Evolutionary conservation across 352 stramenopile genomes (phyloP), one percentile per base, ranked within the genome.

Genomic region (Lagenidium sp.): DNA sequence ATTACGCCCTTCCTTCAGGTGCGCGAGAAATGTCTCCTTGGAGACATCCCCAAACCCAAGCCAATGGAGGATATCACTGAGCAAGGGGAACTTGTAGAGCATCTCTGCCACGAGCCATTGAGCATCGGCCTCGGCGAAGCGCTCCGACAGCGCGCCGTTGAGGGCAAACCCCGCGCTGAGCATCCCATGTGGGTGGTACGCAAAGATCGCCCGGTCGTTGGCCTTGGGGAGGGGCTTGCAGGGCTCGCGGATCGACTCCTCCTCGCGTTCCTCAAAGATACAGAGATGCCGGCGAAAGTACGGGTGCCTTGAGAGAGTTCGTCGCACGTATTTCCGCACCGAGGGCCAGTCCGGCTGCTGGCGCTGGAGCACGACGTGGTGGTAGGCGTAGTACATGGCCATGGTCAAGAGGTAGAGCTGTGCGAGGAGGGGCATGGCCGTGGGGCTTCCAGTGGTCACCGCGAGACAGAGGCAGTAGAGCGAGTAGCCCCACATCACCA

Each of bases 61-160:
- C 76, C 79, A 92, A n/a, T 64, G 41, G 12, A 88, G 54, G 20
- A 89, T 52, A 31, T 89, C 72, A 10, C 76, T 62, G 49, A 88
- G 62, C 11, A 75, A 25, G 0, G 79, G 79, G 53, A 89, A 76
- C 47, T 60, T 75, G 43, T 89, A 89, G 13, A 92, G 47, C 36
- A 66, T 78, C 37, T 81, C 63, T 0, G 76, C 59, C 23, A 80
- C 66, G 30, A 92, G 68, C 79, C 76, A 92, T 8, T 57, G 60
- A 26, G 65, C 63, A 18, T 68, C 54, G 15, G 62, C 63, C 10
- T 71, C 42, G 3, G 65, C 25, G 39, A 85, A 89, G 0, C 57
- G 49, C 40, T 58, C 44, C 44, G 80, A 60, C 36, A 79, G 67
- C 6, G 57, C 65, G 32, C 68, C 75, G 32, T 88, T 86, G 20